phyloP scores from a whole-genome alignment of 2,329 filamentous ascomycete genomes.

The Aspergillus neotritici region DNA sequence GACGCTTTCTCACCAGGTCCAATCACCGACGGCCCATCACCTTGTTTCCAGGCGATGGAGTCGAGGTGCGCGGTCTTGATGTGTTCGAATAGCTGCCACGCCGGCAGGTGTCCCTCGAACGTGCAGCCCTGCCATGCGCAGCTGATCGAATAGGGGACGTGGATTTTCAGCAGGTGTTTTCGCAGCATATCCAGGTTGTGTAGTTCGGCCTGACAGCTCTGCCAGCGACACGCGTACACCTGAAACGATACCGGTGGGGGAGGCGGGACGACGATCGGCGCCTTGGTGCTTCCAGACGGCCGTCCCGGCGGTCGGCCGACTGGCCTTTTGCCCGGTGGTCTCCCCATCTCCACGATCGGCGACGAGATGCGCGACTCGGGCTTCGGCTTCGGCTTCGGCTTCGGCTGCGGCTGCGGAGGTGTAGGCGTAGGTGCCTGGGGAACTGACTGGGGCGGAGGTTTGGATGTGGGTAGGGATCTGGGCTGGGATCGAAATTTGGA shows the following conservation, averaged over 20 bases:
- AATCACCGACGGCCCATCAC: constrained; percentile 54
- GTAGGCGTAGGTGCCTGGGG: no score
- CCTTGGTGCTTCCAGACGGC: constrained; percentile 10
- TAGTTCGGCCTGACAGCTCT: constrained; percentile 51
- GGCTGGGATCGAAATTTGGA: constrained; percentile 1
- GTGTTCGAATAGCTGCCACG: constrained; percentile 46
- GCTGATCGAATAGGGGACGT: constrained; percentile 33
- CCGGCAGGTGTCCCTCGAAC: constrained; percentile 15
- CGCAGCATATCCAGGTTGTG: constrained; percentile 58
- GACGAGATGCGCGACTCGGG: neutral
- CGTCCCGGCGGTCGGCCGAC: constrained; percentile 15
- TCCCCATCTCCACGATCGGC: neutral
- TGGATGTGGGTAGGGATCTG: neutral
- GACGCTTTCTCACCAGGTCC: constrained; percentile 49
- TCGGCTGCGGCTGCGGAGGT: neutral
- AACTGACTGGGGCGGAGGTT: no score
- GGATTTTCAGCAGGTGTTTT: constrained; percentile 55
- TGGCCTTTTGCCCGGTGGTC: constrained; percentile 12
- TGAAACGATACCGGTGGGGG: constrained; percentile 19
- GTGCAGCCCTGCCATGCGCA: constrained; percentile 25
- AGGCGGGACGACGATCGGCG: constrained; percentile 17
- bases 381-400: neutral
- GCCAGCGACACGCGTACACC: constrained; percentile 56
- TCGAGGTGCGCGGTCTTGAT: constrained; percentile 49
- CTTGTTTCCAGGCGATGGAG: constrained; percentile 51